A percentile compares a stretch with the other conserved stretches of the same genome.
These are phyloP conservation scores for Gossypium raimondii DNA, from an alignment of 345 rosid species.

Conservation along the genomic window DNA sequence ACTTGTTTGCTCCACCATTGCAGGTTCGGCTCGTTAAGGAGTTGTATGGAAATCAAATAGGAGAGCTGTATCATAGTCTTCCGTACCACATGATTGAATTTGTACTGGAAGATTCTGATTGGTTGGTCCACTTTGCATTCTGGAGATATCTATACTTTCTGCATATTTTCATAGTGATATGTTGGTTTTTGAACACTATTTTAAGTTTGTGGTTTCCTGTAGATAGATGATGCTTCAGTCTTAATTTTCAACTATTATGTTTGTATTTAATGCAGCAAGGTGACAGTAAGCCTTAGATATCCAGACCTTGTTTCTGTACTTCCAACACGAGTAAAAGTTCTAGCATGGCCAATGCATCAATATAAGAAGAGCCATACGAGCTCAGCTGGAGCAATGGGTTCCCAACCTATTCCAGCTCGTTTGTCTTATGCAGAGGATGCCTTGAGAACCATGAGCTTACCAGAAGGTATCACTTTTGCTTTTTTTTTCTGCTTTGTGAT, in stretches of 20 bases:
- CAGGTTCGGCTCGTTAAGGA: conserved; percentile 92
- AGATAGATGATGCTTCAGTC: not conserved
- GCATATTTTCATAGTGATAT: not conserved
- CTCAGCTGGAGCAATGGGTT: conserved; percentile 32
- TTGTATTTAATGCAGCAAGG: conserved; percentile 58
- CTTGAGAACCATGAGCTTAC: conserved; percentile 67
- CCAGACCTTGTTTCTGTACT: conserved; percentile 71
- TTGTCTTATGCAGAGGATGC: conserved; percentile 89
- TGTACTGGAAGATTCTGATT: conserved; percentile 63
- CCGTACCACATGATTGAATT: conserved; percentile 93
- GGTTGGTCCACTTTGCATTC: conserved; percentile 45
- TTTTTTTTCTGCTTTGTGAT: no score
- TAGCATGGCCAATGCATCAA: conserved; percentile 72
- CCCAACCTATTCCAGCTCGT: conserved; percentile 47
- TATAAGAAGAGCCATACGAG: conserved; percentile 41
- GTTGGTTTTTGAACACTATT: not conserved
- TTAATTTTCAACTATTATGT: not conserved
- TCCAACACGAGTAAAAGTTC: conserved; percentile 72
- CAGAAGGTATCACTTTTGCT: conserved; percentile 57
- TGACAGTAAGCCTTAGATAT: conserved; percentile 69
- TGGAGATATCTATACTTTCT: not conserved
- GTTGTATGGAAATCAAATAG: conserved; percentile 87
- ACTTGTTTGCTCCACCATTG: not conserved
- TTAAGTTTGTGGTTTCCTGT: not conserved
- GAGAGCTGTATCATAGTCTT: conserved; percentile 85